Conservation (phyloP, 1,284 basidiomycete species). For the Cutaneotrichosporon daszewskae region DNA sequence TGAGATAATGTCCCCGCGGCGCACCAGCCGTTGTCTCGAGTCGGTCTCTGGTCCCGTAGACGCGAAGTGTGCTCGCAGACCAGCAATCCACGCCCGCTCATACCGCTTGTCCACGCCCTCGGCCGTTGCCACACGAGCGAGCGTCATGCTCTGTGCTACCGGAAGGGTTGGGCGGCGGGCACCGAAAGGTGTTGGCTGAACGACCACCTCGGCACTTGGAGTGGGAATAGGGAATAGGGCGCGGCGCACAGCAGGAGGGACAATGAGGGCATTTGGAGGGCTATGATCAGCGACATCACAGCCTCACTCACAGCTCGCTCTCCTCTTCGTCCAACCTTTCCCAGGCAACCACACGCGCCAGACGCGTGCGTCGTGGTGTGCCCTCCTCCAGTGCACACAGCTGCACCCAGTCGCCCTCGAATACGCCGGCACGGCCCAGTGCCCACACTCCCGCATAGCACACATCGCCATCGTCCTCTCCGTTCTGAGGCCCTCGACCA, state of each 20-base stretch:
- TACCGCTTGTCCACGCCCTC: constrained; percentile 67
- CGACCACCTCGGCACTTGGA: constrained; percentile 19
- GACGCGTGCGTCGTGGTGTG: constrained; percentile 20
- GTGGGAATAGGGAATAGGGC: constrained; percentile 22
- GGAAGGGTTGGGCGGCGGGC: constrained; percentile 59
- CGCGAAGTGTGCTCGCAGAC: constrained; percentile 65
- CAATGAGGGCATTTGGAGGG: constrained; percentile 56
- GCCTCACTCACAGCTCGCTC: constrained; percentile 20
- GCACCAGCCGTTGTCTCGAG: constrained; percentile 55
- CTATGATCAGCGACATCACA: constrained; percentile 12
- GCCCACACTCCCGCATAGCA: constrained; percentile 51
- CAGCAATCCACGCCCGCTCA: constrained; percentile 63
- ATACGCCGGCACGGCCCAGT: constrained; percentile 65
- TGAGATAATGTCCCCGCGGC: constrained; percentile 73
- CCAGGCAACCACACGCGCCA: constrained; percentile 58
- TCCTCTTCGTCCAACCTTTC: constrained; percentile 48
- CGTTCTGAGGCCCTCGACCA: not conserved
- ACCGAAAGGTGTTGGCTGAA: constrained; percentile 46
- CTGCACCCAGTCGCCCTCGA: constrained; percentile 83
- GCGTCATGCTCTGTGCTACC: constrained; percentile 63
- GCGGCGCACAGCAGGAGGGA: constrained; percentile 42
- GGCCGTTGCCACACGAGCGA: constrained; percentile 79
- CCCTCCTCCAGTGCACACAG: constrained; percentile 20
- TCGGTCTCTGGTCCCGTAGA: constrained; percentile 8
- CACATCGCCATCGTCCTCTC: constrained; percentile 18